Evolutionary conservation across 192 early-diverging fungal species (phyloP), one percentile per base, ranked within the genome.

Genomic region (Gamsiella multidivaricata): DNA sequence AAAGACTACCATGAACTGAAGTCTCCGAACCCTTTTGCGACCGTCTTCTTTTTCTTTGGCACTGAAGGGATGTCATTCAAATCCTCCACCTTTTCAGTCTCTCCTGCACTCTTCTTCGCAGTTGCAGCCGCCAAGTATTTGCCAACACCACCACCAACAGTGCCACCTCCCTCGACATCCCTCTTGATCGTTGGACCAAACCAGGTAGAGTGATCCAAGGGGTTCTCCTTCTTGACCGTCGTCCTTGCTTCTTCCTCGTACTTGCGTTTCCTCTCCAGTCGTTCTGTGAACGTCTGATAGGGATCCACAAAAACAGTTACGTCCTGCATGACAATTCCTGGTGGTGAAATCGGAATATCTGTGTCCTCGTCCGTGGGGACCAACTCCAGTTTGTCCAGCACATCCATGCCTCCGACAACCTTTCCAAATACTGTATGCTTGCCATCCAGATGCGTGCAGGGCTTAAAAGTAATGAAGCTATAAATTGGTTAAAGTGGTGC

Each of bases 401-500:
- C 90, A 25, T 94, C 88, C 70, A 92, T 72, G 4, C 97, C 97
- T 58, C 95, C 94, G 2, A 96, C 94, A 0, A 98, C 84, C 22
- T 88, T 94, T 12, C 97, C 97, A 89, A 99, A 99, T 8, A 98
- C 85, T 0, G 96, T 91, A 72, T 99, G 97, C 68, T 97, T 97
- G 23, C 88, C 83, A 54, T 94, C 90, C 47, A 93, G 50, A 62
- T 91, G 89, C 15, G 83, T 83, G 51, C 88, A 83, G 6, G 89
- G 88, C 25, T 87, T 82, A 69, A 88, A 91, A 11, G 91, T 87
- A 54, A 91, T 88, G 49, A 93, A 92, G 59, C 88, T 88, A 76
- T 34, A 63, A 60, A 71, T 71, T 36, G n/a, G n/a, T n/a, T n/a
- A n/a, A n/a, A n/a, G n/a, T n/a, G n/a, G n/a, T n/a, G n/a, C n/a